Conservation (phyloP, 148 eudicot species). For the Vaccinium corymbosum region DNA sequence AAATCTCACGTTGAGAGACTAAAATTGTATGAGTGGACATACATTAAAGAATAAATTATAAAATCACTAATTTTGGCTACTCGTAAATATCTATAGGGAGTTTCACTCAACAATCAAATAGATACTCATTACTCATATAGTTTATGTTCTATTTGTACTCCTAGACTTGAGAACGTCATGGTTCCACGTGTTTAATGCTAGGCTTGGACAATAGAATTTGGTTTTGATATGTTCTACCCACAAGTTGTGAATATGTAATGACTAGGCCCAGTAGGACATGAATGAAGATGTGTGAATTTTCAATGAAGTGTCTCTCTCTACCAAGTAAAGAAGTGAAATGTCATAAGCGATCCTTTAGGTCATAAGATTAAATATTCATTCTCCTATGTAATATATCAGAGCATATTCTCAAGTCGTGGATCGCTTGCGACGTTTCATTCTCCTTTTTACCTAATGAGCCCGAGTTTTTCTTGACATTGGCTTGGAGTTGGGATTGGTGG, state of each 20-base stretch:
- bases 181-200: not conserved
- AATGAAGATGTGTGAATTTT: not conserved
- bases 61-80: not conserved
- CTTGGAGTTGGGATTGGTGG: not conserved
- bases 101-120: not conserved
- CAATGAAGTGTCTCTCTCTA: not conserved
- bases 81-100: not conserved
- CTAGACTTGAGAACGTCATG: not conserved
- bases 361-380: not conserved
- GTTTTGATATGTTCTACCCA: not conserved
- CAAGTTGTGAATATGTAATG: not conserved
- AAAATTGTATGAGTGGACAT: not conserved
- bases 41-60: not conserved
- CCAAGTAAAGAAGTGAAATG: not conserved
- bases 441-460: not conserved
- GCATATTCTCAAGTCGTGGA: not conserved
- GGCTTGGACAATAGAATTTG: not conserved
- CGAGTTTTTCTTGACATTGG: not conserved
- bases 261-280: not conserved
- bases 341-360: not conserved
- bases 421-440: not conserved
- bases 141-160: not conserved
- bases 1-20: not conserved
- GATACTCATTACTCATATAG: not conserved
- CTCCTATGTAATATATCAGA: not conserved